Conservation (phyloP, 1,284 basidiomycete genomes). For the Ustilago curta region DNA sequence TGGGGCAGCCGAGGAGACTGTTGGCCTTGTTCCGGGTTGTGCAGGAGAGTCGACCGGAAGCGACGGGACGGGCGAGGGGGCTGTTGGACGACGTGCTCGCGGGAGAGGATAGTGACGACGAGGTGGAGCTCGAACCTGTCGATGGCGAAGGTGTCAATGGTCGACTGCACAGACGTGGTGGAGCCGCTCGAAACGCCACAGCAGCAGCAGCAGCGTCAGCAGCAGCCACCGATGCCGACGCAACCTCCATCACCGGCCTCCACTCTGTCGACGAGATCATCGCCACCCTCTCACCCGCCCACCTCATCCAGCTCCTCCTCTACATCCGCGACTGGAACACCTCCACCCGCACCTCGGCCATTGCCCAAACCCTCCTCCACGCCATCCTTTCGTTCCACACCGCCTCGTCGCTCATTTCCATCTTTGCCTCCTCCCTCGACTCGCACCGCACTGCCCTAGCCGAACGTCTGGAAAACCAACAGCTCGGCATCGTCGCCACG, state of each 20-base stretch:
- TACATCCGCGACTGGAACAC: slow-evolving; percentile 95
- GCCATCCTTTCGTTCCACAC: slow-evolving; percentile 82
- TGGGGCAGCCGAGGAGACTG: slow-evolving; percentile 91
- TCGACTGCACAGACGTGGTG: not conserved
- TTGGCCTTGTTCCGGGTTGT: slow-evolving; percentile 78
- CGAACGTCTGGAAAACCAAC: slow-evolving; percentile 26
- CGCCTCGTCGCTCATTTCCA: slow-evolving; percentile 79
- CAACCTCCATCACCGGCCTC: slow-evolving; percentile 59
- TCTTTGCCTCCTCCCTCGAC: slow-evolving; percentile 72
- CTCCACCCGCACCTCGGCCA: slow-evolving; percentile 82
- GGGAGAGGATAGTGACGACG: slow-evolving; percentile 14
- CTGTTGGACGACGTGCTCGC: slow-evolving; percentile 8
- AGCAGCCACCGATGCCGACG: slow-evolving; percentile 8
- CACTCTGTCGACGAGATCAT: slow-evolving; percentile 74
- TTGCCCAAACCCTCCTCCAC: slow-evolving; percentile 88
- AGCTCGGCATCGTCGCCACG: slow-evolving; percentile 22
- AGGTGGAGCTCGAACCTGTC: not conserved
- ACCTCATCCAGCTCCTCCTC: slow-evolving; percentile 83
- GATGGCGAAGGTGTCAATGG: not conserved
- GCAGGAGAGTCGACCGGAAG: slow-evolving; percentile 40
- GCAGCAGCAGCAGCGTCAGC: not conserved
- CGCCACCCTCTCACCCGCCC: slow-evolving; percentile 77
- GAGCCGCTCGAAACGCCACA: not conserved
- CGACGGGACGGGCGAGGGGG: not conserved
- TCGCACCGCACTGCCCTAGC: slow-evolving; percentile 16